Base-by-base conservation (phyloP, 805 yeast species). In the Saccharomycopsis sp. region DNA sequence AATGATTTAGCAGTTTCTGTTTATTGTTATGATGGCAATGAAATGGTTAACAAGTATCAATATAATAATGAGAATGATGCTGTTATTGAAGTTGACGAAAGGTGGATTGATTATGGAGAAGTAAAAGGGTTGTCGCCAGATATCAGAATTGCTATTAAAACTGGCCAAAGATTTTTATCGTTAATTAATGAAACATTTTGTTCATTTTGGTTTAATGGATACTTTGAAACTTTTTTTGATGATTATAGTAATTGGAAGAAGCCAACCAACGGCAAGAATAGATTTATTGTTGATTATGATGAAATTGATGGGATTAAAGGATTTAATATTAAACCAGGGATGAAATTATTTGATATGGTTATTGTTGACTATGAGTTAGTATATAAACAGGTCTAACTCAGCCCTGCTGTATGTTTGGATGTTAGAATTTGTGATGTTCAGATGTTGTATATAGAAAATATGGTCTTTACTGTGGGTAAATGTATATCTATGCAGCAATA, bases 261-360 rank as follows among this genome's bases (percentile, higher is more conserved):
- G 3, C 14, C 16, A n/a, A 14, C 13, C 9, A n/a, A 38, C 13
- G 13, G 35, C 14, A 14, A 31, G 16, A 14, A 4, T n/a, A n/a
- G n/a, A n/a, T n/a, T n/a, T n/a, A n/a, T n/a, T n/a, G 27, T 51
- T 38, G 45, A 56, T 32, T 77, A 81, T 80, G 64, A 66, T 2
- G 70, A 74, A 0, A 63, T 81, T 53, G 94, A 85, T 59, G 94
- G 95, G 0, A 69, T 68, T 46, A 70, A 71, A 51, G 94, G 93
- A 1, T 70, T 78, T 1, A 54, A 56, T n/a, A 65, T 65, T 38
- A 72, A 70, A 51, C 48, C 48, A 13, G 88, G 88, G 0, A 44
- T 64, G 3, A 65, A 67, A 49, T 53, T 72, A 8, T 81, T 83
- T 53, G 79, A 78, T n/a, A 43, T 61, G 8, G 53, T 79, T 4